Conservation (phyloP, 495 filamentous ascomycete genomes). For the Ascodesmis nigricans region DNA sequence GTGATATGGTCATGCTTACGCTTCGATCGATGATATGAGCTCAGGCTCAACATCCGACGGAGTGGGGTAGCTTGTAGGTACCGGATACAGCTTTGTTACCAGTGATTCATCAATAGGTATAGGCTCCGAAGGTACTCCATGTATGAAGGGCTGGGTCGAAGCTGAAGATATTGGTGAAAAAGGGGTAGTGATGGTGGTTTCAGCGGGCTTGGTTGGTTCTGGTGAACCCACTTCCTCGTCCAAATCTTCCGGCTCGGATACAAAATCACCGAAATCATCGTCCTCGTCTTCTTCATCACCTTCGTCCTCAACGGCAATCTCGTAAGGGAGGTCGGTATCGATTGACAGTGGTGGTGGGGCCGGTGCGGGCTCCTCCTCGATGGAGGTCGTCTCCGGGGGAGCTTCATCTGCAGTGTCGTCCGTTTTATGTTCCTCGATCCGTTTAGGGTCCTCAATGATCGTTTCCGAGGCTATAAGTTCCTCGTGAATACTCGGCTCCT, state of each 20-base stretch:
- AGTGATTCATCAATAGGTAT: conserved; percentile 23
- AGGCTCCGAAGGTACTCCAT: conserved; percentile 7
- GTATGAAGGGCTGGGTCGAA: conserved; percentile 19
- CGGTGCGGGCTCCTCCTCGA: background rate
- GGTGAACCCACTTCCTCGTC: conserved; percentile 26
- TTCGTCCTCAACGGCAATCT: background rate
- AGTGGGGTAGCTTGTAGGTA: conserved; percentile 9
- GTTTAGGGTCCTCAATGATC: no score
- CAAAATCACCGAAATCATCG: conserved; percentile 32
- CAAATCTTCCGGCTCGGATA: conserved; percentile 27
- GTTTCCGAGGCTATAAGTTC: no score
- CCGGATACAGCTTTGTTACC: conserved; percentile 27
- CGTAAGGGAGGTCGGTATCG: background rate
- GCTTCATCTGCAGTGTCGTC: background rate
- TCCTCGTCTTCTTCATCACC: conserved; percentile 3
- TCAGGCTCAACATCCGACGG: conserved; percentile 12
- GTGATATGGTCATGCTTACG: conserved; percentile 9
- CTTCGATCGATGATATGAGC: conserved; percentile 28
- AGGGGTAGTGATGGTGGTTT: conserved; percentile 11
- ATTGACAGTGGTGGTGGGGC: background rate
- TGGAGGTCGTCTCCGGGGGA: background rate
- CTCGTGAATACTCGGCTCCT: no score
- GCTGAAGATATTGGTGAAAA: no score
- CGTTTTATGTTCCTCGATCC: no score
- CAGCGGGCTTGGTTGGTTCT: conserved; percentile 5